Base-by-base conservation (phyloP, 306 rosid genomes). In the Medicago ruthenica region DNA sequence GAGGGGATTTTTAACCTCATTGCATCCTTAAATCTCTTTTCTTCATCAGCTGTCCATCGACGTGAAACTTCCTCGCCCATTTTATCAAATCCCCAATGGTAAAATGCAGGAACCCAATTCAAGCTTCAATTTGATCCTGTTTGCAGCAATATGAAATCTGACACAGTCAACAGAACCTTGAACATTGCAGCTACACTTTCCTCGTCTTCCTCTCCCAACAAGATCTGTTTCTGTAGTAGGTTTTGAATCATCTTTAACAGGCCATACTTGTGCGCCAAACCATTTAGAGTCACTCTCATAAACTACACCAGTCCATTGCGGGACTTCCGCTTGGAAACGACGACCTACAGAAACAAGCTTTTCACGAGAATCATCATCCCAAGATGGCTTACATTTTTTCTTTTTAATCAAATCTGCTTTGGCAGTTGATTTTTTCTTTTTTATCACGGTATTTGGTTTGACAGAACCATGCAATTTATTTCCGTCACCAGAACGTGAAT, bases 21-120 rank as follows among this genome's bases (percentile, higher is more conserved):
- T n/a, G n/a, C n/a, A n/a, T n/a, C n/a, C n/a, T n/a, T n/a, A n/a
- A n/a, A n/a, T n/a, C n/a, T n/a, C n/a, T n/a, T n/a, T n/a, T n/a
- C n/a, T n/a, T n/a, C n/a, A n/a, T n/a, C n/a, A n/a, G n/a, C n/a
- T n/a, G n/a, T n/a, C n/a, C n/a, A 95, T 61, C 74, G 88, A 81
- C 92, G 97, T 5, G 90, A 90, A 85, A 90, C 86, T 67, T 89
- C 97, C 85, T 95, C 99, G 1, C 97, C 97, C 97, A 89, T 95
- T 2, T 66, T 72, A 83, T 89, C 76, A 67, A 95, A 89, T 75
- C 86, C 82, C 96, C 93, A 92, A 15, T 12, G 85, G 80, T 79
- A 92, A 83, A 92, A 92, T 55, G 27, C 87, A 24, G 82, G 82
- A 68, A 24, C 97, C 93, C 76, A 95, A 82, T 74, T 92, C 90